These are phyloP conservation scores for Aspergillus fumigatiaffinis DNA, from an alignment of 2,329 filamentous ascomycete genomes.

Conservation along the genomic window DNA sequence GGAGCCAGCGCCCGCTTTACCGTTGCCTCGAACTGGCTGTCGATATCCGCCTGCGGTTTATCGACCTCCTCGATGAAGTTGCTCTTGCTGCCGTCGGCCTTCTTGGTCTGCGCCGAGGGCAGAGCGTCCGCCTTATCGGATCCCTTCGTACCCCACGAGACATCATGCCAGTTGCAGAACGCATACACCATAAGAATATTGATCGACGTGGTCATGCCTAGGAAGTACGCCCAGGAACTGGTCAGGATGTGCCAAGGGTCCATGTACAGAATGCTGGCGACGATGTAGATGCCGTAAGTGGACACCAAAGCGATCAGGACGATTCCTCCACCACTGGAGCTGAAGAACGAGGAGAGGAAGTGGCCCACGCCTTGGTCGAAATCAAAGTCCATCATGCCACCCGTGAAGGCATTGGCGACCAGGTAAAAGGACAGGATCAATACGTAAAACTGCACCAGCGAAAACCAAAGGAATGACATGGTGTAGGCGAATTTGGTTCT, in stretches of 20 bases:
- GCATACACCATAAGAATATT: constrained; percentile 99
- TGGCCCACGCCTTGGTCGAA: constrained; percentile 58
- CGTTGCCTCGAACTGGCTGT: constrained; percentile 92
- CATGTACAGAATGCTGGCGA: constrained; percentile 94
- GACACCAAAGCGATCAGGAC: constrained; percentile 90
- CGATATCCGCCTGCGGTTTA: constrained; percentile 95
- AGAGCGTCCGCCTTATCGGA: constrained; percentile 92
- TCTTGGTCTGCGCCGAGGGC: constrained; percentile 82
- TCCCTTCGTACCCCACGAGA: constrained; percentile 99
- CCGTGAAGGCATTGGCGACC: constrained; percentile 74
- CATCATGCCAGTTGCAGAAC: constrained; percentile 99
- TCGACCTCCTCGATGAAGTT: constrained; percentile 92
- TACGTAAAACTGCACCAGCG: constrained; percentile 83
- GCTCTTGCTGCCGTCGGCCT: constrained; percentile 76
- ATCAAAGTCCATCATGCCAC: constrained; percentile 57
- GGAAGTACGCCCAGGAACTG: constrained; percentile 87
- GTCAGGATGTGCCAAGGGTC: constrained; percentile 99
- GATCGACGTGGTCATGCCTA: constrained; percentile 95
- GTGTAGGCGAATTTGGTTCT: constrained; percentile 79
- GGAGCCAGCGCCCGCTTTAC: constrained; percentile 89
- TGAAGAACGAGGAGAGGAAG: constrained; percentile 80
- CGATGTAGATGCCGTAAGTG: constrained; percentile 94
- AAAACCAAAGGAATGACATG: constrained; percentile 81
- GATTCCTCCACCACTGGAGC: constrained; percentile 73
- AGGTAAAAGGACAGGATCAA: constrained; percentile 84